phyloP scores from a whole-genome alignment of 2,329 filamentous ascomycete species.

The Pseudogymnoascus verrucosus region DNA sequence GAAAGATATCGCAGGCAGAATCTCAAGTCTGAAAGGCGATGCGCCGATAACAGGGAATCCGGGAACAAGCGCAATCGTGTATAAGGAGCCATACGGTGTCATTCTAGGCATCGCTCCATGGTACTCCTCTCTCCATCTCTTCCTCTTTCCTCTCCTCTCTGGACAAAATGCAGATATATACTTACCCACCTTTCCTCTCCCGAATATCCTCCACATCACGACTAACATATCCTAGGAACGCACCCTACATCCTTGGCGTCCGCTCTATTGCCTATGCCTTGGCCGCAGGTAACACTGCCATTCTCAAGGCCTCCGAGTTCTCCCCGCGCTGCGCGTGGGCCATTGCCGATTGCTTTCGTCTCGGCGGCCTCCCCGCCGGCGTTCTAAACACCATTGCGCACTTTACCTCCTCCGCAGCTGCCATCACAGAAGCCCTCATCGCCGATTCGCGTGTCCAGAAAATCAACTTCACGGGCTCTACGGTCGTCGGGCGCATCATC shows the following conservation, averaged over 20 bases:
- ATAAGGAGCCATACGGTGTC: conserved; percentile 72
- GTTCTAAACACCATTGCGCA: conserved; percentile 65
- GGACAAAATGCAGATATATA: background rate
- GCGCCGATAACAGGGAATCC: conserved; percentile 34
- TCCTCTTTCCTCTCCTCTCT: background rate
- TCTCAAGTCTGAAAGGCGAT: conserved; percentile 29
- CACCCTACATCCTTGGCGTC: conserved; percentile 46
- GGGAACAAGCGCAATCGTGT: conserved; percentile 52
- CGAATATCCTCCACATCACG: background rate
- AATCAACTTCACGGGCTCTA: conserved; percentile 80
- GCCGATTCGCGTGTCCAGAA: conserved; percentile 62
- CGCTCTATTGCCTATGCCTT: conserved; percentile 55
- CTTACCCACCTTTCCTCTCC: background rate
- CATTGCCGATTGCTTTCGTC: conserved; percentile 55
- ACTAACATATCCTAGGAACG: conserved; percentile 31
- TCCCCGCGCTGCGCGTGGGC: conserved; percentile 56
- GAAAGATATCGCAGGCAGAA: conserved; percentile 36
- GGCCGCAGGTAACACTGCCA: conserved; percentile 68
- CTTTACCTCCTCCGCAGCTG: conserved; percentile 57
- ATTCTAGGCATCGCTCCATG: conserved; percentile 76
- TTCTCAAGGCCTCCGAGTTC: conserved; percentile 65
- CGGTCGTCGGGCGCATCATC: conserved; percentile 64
- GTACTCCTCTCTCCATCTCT: conserved; percentile 25
- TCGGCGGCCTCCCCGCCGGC: conserved; percentile 70
- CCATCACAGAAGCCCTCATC: conserved; percentile 61